Conservation (phyloP, 805 yeast genomes). For the Candida qinlingensis region DNA sequence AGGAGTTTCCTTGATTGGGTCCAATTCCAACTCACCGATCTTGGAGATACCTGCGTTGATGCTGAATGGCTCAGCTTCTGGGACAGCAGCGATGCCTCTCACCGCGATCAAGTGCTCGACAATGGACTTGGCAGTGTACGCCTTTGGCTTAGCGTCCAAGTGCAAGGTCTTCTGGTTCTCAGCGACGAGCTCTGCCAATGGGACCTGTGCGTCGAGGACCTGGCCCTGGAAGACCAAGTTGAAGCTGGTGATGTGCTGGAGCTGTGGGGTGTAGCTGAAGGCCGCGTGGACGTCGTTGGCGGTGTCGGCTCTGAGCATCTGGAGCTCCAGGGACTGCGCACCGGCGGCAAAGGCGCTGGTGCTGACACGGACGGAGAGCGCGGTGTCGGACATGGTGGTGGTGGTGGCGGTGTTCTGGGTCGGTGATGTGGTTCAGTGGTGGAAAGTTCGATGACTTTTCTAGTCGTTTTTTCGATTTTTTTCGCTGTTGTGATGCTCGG, state of each 20-base stretch:
- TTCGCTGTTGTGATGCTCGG: not conserved
- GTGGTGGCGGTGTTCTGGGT: not conserved
- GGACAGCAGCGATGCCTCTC: constrained; percentile 56
- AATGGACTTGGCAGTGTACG: constrained; percentile 58
- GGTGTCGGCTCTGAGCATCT: constrained; percentile 34
- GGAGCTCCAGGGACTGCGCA: constrained; percentile 14
- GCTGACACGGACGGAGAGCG: constrained; percentile 6
- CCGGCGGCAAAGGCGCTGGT: constrained; percentile 4
- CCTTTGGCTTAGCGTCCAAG: constrained; percentile 43
- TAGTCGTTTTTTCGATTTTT: not conserved
- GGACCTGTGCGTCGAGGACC: constrained; percentile 24
- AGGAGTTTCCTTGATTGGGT: constrained; percentile 16
- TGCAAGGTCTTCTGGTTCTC: constrained; percentile 27
- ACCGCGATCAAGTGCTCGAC: constrained; percentile 57
- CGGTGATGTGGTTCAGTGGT: not conserved
- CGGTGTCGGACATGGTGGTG: constrained; percentile 5
- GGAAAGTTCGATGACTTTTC: not conserved
- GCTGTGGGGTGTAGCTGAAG: constrained; percentile 48
- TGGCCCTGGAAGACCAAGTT: constrained; percentile 36
- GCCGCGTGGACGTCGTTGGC: constrained; percentile 55
- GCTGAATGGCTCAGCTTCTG: constrained; percentile 38
- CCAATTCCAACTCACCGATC: constrained; percentile 37
- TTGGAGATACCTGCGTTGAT: constrained; percentile 45
- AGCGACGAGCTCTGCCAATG: constrained; percentile 24
- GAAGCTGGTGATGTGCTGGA: constrained; percentile 59